Conservation (phyloP, 352 stramenopile genomes). For the Pythium sp. region DNA sequence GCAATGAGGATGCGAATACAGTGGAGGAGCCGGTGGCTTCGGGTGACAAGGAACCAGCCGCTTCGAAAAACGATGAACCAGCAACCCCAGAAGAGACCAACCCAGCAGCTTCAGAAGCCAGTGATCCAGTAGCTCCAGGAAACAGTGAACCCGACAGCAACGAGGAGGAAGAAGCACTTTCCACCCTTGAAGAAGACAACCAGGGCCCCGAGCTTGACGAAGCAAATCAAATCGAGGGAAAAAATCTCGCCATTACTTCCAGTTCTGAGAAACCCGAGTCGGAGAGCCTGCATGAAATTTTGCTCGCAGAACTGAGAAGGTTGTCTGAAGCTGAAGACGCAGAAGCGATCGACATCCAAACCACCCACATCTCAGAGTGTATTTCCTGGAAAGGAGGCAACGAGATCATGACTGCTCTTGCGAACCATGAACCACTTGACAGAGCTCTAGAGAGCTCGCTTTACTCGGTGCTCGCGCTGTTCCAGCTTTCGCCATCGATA, state of each 20-base stretch:
- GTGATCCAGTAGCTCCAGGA: background rate
- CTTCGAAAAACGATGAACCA: background rate
- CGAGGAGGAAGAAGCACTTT: background rate
- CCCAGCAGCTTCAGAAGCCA: background rate
- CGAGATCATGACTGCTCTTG: slow-evolving; percentile 16
- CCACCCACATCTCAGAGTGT: slow-evolving; percentile 19
- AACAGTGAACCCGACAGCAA: background rate
- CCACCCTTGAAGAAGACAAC: background rate
- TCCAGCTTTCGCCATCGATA: slow-evolving; percentile 19
- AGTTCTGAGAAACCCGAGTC: background rate
- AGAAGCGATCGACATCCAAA: slow-evolving; percentile 20
- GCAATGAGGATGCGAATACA: background rate
- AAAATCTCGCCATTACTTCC: background rate
- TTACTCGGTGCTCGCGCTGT: slow-evolving; percentile 30
- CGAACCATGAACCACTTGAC: slow-evolving; percentile 18
- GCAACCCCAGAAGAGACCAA: background rate
- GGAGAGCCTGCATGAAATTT: background rate
- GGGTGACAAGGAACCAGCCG: background rate
- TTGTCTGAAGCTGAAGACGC: slow-evolving; percentile 22
- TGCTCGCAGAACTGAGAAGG: slow-evolving; percentile 24
- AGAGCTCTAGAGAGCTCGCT: slow-evolving; percentile 26
- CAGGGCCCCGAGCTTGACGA: slow-evolving; percentile 1
- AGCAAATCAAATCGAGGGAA: background rate
- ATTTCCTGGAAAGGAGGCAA: slow-evolving; percentile 21
- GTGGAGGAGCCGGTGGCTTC: background rate